phyloP scores from a whole-genome alignment of 345 rosid species.

The Dimocarpus longan region DNA sequence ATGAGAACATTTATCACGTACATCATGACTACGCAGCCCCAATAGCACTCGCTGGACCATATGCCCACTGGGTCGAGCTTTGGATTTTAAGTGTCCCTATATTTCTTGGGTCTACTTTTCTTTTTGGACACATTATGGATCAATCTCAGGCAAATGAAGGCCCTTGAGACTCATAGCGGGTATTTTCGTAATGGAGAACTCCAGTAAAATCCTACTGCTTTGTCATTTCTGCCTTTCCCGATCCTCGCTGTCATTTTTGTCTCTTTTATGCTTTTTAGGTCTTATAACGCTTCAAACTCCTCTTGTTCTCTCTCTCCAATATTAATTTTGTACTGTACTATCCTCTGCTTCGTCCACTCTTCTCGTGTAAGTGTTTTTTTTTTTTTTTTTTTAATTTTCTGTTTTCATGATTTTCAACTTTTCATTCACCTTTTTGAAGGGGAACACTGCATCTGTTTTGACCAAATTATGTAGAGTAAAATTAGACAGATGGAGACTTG shows the following conservation, averaged over 20 bases:
- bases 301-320: conserved; percentile 9
- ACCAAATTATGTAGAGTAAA: not conserved
- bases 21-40: no score
- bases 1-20: no score
- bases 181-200: no score
- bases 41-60: no score
- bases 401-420: conserved; percentile 15
- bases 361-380: not conserved
- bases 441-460: conserved; percentile 2
- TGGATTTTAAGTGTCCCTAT: no score
- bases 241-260: conserved; percentile 43
- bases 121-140: no score
- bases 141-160: no score
- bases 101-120: no score
- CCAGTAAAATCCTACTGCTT: conserved; percentile 25
- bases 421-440: conserved; percentile 2
- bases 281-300: not conserved
- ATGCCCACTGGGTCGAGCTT: no score
- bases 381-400: not conserved
- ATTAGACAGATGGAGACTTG: conserved; percentile 4
- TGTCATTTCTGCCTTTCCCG: conserved; percentile 36
- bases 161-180: no score
- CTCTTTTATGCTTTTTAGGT: conserved; percentile 13
- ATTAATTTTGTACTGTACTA: conserved; percentile 1
- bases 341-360: conserved; percentile 39